Evolutionary conservation across 441 rosid species (phyloP).

Genomic region (Hura crepitans): DNA sequence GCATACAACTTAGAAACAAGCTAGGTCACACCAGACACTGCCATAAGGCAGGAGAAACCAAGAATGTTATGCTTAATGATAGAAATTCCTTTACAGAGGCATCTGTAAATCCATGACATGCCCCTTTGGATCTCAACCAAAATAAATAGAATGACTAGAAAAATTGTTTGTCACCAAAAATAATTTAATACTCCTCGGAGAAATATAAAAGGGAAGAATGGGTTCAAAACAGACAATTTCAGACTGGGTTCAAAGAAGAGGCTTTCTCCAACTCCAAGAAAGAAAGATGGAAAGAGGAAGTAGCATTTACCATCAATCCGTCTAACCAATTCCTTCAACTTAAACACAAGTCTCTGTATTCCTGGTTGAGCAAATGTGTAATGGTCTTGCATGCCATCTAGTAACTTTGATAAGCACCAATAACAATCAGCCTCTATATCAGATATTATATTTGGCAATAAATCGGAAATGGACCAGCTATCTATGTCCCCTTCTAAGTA

Average conservation of each 20-base stretch:
- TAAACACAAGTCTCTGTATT: slow-evolving; percentile 97
- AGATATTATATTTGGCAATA: slow-evolving; percentile 60
- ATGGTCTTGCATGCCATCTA: slow-evolving; percentile 99
- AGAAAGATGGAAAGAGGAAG: background rate
- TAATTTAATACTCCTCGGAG: background rate
- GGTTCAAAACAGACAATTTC: background rate
- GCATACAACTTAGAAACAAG: background rate
- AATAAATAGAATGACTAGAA: background rate
- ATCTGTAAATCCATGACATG: background rate
- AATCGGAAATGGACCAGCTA: slow-evolving; percentile 67
- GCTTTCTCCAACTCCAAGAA: background rate
- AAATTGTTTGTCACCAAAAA: background rate
- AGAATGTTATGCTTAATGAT: background rate
- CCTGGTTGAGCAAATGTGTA: slow-evolving; percentile 99
- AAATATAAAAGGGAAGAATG: background rate
- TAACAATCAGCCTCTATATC: slow-evolving; percentile 92
- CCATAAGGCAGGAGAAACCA: background rate
- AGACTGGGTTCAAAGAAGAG: background rate
- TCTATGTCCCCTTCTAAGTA: slow-evolving; percentile 74
- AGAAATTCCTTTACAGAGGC: background rate
- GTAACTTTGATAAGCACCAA: slow-evolving; percentile 94
- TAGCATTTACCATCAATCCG: slow-evolving; percentile 81
- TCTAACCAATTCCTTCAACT: slow-evolving; percentile 90
- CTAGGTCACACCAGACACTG: background rate
- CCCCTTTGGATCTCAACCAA: background rate